Evolutionary conservation across 768 basidiomycete species (phyloP), one percentile per base, ranked within the genome.

Genomic region (Lactarius psammicola): DNA sequence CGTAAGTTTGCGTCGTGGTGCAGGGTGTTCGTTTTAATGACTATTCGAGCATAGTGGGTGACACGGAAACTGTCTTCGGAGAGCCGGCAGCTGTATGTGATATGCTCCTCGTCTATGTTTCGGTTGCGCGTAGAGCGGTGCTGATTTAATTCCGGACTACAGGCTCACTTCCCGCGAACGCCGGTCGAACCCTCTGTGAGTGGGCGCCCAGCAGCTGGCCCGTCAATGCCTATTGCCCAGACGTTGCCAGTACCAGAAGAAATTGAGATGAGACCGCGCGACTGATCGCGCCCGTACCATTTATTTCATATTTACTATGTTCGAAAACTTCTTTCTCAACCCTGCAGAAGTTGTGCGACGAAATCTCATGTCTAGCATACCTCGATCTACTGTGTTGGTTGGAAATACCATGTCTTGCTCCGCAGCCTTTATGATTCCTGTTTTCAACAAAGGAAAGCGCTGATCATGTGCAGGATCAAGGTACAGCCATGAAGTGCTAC

Each of bases 61-160:
- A 75, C 60, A 72, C 77, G 2, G 79, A 79, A 68, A 78, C 79
- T 65, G 73, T 85, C 20, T 85, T 83, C 65, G 80, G 78, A 4
- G 82, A 82, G 63, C 64, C 73, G 26, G 70, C 72, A 57, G 75
- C 30, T 59, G 66, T 69, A 67, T 11, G 66, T 63, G 49, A 46
- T 62, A 56, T 67, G 4, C 33, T 23, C 6, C 30, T 38, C 10
- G 34, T 26, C 23, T 59, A 23, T 46, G 5, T 40, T 51, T 57
- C 30, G 58, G 44, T 20, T 44, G 42, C 59, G 62, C 42, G 20
- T 18, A 59, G n/a, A 34, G 42, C 59, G 68, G 59, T 68, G 59
- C 62, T 64, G 62, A 59, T 62, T 36, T 59, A 66, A 68, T 61
- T 51, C 17, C 42, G 66, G 61, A 36, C 42, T 31, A 8, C 8